These are phyloP conservation scores for Triticum turgidum DNA, from an alignment of 176 grass and related monocot genomes.

Conservation along the genomic window DNA sequence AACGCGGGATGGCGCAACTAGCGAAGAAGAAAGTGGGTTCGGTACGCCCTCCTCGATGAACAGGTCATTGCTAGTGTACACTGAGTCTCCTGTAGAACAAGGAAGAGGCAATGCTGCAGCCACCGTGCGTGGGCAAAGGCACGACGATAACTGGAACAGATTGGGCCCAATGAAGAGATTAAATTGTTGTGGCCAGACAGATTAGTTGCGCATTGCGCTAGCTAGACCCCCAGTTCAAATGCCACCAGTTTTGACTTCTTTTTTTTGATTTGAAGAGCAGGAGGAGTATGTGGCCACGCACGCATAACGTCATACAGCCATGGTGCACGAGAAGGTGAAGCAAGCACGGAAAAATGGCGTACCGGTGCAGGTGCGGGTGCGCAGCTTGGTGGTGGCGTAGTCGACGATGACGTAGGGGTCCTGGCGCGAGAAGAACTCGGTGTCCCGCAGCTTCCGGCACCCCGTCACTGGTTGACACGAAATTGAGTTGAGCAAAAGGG, in stretches of 20 bases:
- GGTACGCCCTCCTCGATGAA: no score
- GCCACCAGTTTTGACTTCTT: background rate
- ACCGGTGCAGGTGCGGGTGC: constrained; percentile 87
- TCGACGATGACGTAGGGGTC: constrained; percentile 90
- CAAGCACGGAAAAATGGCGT: background rate
- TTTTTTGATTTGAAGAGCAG: background rate
- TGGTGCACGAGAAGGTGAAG: background rate
- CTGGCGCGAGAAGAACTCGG: constrained; percentile 77
- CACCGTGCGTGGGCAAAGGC: no score
- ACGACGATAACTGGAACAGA: no score
- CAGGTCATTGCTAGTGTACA: no score
- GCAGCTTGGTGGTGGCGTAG: constrained; percentile 69
- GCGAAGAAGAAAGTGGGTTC: no score
- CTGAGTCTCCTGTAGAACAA: no score
- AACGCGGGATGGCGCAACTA: no score
- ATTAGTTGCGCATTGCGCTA: background rate
- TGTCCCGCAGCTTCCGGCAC: constrained; percentile 77
- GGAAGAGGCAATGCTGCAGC: no score
- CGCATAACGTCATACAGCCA: background rate
- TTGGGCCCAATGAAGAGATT: no score
- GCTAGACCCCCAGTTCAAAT: background rate
- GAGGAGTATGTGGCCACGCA: no score
- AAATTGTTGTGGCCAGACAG: no score
- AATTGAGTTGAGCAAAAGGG: background rate
- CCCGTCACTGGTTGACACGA: constrained; percentile 42